Percentiles rank a stretch among this genome's conserved stretches.
Conservation (phyloP, 257 asterid species). For the Asclepias syriaca region DNA sequence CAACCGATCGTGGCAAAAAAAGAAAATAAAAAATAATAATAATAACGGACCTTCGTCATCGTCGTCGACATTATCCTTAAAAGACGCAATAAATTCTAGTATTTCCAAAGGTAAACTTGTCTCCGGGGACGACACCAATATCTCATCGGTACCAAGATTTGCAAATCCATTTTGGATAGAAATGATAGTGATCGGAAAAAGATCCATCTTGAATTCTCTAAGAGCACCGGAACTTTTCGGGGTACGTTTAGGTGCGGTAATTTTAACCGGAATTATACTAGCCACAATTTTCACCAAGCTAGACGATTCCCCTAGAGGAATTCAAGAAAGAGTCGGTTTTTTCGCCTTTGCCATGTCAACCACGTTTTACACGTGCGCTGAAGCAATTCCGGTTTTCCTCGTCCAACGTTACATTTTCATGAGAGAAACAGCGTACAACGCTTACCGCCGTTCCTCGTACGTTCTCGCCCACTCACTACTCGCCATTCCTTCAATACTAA, state of each 20-base stretch:
- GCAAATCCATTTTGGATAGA: slow-evolving; percentile 48
- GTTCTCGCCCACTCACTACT: slow-evolving; percentile 39
- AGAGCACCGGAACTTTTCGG: slow-evolving; percentile 40
- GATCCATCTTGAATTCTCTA: slow-evolving; percentile 38
- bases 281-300: slow-evolving; percentile 40
- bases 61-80: slow-evolving; percentile 18
- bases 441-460: slow-evolving; percentile 47
- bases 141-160: slow-evolving; percentile 31
- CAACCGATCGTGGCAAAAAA: slow-evolving; percentile 28
- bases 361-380: slow-evolving; percentile 46
- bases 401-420: slow-evolving; percentile 42
- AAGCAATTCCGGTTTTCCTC: slow-evolving; percentile 49
- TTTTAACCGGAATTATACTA: slow-evolving; percentile 37
- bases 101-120: slow-evolving; percentile 39
- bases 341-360: slow-evolving; percentile 54
- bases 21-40: background rate
- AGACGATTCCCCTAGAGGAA: slow-evolving; percentile 41
- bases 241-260: slow-evolving; percentile 37
- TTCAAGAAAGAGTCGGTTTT: slow-evolving; percentile 46
- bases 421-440: slow-evolving; percentile 48
- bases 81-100: slow-evolving; percentile 35
- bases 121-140: slow-evolving; percentile 23
- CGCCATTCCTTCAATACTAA: slow-evolving; percentile 32
- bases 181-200: slow-evolving; percentile 36
- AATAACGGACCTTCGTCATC: background rate